Evolutionary conservation across 2,329 filamentous ascomycete genomes (phyloP).

Genomic region (Talaromyces sp.): DNA sequence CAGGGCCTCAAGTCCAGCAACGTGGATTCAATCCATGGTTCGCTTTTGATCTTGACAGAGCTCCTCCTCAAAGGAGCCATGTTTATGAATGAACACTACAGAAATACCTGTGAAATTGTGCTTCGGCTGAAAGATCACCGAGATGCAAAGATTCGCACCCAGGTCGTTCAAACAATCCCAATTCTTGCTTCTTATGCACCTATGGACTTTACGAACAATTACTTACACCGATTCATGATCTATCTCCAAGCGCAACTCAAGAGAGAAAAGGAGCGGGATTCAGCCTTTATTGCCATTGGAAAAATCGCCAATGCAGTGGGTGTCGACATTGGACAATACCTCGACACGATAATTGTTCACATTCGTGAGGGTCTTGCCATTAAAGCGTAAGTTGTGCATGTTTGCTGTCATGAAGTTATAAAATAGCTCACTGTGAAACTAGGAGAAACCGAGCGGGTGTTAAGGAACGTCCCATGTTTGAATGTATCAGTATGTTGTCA

Average conservation of each 20-base stretch:
- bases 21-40: constrained; percentile 88
- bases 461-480: constrained; percentile 75
- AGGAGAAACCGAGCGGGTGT: constrained; percentile 52
- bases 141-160: constrained; percentile 79
- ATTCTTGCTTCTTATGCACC: constrained; percentile 90
- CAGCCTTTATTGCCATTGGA: constrained; percentile 92
- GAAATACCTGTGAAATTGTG: constrained; percentile 87
- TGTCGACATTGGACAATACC: constrained; percentile 87
- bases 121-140: constrained; percentile 89
- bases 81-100: constrained; percentile 97
- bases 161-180: constrained; percentile 86
- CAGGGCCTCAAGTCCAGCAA: constrained; percentile 74
- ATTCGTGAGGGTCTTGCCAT: constrained; percentile 85
- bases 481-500: constrained; percentile 94
- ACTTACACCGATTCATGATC: constrained; percentile 95
- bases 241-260: constrained; percentile 91
- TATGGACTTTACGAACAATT: constrained; percentile 77
- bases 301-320: constrained; percentile 95
- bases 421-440: constrained; percentile 4
- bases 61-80: constrained; percentile 91
- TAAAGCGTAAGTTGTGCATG: constrained; percentile 53
- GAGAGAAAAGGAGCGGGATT: constrained; percentile 88
- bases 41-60: constrained; percentile 85
- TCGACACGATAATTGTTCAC: constrained; percentile 89
- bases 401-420: not conserved